Percentiles rank a stretch among this genome's conserved stretches.
Evolutionary conservation across 257 asterid genomes (phyloP).

Genomic region (Salvia splendens): DNA sequence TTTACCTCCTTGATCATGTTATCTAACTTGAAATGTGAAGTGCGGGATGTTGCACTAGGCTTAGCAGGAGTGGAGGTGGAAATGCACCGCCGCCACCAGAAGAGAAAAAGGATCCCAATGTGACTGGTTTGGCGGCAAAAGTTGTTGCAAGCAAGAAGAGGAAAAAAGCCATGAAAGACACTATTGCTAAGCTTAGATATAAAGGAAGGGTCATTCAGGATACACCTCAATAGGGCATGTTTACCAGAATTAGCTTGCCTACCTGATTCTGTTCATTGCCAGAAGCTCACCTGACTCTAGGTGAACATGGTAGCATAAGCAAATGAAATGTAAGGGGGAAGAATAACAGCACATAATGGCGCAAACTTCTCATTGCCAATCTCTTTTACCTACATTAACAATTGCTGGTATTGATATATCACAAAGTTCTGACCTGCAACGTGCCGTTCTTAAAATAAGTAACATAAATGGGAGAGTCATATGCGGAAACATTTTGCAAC

Average conservation of each 20-base stretch:
- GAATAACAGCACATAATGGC: not conserved
- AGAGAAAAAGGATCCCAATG: constrained; percentile 83
- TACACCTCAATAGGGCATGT: constrained; percentile 40
- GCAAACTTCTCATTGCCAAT: not conserved
- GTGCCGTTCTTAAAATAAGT: not conserved
- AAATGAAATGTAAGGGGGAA: not conserved
- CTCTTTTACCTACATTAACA: not conserved
- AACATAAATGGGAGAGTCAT: not conserved
- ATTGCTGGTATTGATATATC: not conserved
- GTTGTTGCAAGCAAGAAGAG: constrained; percentile 87
- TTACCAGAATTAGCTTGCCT: not conserved
- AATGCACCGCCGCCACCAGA: constrained; percentile 74
- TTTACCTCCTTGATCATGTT: not conserved
- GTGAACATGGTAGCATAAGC: not conserved
- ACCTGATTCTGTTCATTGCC: constrained; percentile 8
- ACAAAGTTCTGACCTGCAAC: not conserved
- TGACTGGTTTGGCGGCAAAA: constrained; percentile 69
- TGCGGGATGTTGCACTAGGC: constrained; percentile 63
- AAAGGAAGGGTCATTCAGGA: constrained; percentile 54
- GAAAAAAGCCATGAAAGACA: constrained; percentile 82
- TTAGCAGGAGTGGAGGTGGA: constrained; percentile 47
- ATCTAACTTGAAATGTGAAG: constrained; percentile 8
- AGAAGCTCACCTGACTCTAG: not conserved
- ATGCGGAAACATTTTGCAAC: constrained; percentile 1
- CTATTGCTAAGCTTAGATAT: constrained; percentile 59